phyloP scores from a whole-genome alignment of 2,329 filamentous ascomycete genomes.

The Lojkania enalia region DNA sequence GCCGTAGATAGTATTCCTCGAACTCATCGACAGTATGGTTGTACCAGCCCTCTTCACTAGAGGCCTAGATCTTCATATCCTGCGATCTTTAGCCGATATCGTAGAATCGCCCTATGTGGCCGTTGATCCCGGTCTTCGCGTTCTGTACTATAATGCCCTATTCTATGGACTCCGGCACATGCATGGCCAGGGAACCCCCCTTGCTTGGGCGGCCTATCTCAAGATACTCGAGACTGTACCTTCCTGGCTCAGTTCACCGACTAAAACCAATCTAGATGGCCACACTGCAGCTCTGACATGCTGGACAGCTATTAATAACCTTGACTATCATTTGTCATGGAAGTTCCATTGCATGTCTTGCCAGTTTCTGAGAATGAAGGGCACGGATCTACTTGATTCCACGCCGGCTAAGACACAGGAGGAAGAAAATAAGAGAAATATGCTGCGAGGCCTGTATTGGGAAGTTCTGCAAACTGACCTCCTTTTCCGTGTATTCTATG shows the following conservation, averaged over 20 bases:
- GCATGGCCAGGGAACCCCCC: slow-evolving; percentile 18
- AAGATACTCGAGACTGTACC: slow-evolving; percentile 32
- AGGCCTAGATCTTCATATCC: slow-evolving; percentile 20
- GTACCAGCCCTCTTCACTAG: slow-evolving; percentile 22
- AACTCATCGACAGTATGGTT: no score
- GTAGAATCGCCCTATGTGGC: slow-evolving; percentile 31
- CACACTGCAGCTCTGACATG: slow-evolving; percentile 25
- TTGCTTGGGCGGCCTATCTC: slow-evolving; percentile 27
- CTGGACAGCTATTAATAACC: slow-evolving; percentile 30
- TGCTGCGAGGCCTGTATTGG: slow-evolving; percentile 27
- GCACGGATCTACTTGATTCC: slow-evolving; percentile 27
- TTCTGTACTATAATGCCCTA: slow-evolving; percentile 33
- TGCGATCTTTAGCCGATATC: slow-evolving; percentile 27
- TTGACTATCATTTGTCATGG: slow-evolving; percentile 35
- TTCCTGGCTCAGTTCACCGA: slow-evolving; percentile 26
- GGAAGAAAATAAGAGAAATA: slow-evolving; percentile 26
- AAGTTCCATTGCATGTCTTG: slow-evolving; percentile 35
- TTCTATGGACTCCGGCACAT: slow-evolving; percentile 26
- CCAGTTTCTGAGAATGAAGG: slow-evolving; percentile 23
- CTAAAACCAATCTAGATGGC: slow-evolving; percentile 22
- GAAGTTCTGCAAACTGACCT: slow-evolving; percentile 28
- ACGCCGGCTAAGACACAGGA: slow-evolving; percentile 21
- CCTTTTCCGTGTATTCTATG: slow-evolving; percentile 32
- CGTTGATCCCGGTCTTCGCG: slow-evolving; percentile 27
- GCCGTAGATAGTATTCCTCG: no score